These are phyloP conservation scores for Catenaria anguillulae DNA, from an alignment of 371 early-diverging fungal species.

Conservation along the genomic window DNA sequence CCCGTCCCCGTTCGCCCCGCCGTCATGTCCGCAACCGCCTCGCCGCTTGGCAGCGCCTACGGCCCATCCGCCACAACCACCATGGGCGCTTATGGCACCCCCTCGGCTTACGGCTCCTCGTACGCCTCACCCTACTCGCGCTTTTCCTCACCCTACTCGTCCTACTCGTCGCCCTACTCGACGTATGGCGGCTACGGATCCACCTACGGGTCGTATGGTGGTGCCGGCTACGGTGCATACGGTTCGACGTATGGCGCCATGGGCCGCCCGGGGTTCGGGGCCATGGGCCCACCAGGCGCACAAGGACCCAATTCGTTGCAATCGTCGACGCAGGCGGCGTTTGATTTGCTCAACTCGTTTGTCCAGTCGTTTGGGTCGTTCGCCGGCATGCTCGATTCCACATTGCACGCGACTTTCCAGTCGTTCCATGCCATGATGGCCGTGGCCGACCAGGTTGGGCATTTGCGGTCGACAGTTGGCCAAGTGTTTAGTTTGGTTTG, in stretches of 20 bases:
- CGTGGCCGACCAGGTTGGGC: conserved; percentile 87
- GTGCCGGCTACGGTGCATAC: background rate
- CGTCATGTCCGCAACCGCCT: conserved; percentile 17
- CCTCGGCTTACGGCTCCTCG: too few species aligned
- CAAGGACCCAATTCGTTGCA: conserved; percentile 57
- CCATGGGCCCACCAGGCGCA: conserved; percentile 28
- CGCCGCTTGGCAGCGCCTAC: conserved; percentile 17
- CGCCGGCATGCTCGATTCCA: conserved; percentile 91
- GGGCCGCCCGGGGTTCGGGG: conserved; percentile 13
- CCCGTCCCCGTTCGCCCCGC: conserved; percentile 20
- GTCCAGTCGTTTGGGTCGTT: conserved; percentile 93
- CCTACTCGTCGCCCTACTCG: too few species aligned
- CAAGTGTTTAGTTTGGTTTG: conserved; percentile 59
- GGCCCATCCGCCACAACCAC: conserved; percentile 8
- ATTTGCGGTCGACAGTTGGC: conserved; percentile 64
- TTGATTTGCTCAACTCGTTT: conserved; percentile 72
- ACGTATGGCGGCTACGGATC: too few species aligned
- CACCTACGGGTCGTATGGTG: background rate
- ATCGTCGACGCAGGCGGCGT: conserved; percentile 69
- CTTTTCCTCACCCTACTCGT: too few species aligned
- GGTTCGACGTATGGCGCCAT: conserved; percentile 19
- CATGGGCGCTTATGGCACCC: background rate
- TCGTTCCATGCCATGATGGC: conserved; percentile 95
- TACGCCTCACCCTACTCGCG: background rate
- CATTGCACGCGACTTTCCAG: conserved; percentile 89